Conservation (phyloP, 208 protist genomes). For the Naegleria fowleri region DNA sequence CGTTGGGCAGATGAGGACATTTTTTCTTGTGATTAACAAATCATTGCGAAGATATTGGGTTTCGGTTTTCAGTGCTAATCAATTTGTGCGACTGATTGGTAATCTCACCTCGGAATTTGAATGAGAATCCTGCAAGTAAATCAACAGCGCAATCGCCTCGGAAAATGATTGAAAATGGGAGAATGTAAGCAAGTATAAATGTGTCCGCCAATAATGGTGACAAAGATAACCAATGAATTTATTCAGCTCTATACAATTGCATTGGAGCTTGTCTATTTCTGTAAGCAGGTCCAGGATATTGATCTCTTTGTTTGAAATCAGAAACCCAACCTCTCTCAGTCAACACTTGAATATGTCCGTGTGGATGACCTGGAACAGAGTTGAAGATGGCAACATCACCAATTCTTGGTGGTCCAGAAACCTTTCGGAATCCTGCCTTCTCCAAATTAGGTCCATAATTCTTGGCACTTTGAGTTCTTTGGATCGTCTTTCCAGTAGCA, state of each 20-base stretch:
- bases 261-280: not conserved
- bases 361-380: not conserved
- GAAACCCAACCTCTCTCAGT: not conserved
- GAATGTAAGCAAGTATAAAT: no score
- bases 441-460: not conserved
- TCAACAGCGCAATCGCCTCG: no score
- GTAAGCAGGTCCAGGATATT: not conserved
- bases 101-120: no score
- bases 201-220: no score
- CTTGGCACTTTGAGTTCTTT: not conserved
- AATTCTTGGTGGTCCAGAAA: not conserved
- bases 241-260: not conserved
- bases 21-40: not conserved
- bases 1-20: no score
- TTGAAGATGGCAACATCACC: not conserved
- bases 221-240: no score
- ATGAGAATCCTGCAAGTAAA: no score
- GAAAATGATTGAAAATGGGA: no score
- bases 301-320: slow-evolving; percentile 14
- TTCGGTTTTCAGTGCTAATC: no score
- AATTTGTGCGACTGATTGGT: no score
- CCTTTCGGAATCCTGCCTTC: not conserved
- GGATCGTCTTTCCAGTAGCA: not conserved
- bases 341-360: not conserved
- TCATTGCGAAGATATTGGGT: no score